A percentile compares a stretch with the other conserved stretches of the same genome.
Evolutionary conservation across 805 yeast genomes (phyloP).

Genomic region (Blastobotrys parvus): DNA sequence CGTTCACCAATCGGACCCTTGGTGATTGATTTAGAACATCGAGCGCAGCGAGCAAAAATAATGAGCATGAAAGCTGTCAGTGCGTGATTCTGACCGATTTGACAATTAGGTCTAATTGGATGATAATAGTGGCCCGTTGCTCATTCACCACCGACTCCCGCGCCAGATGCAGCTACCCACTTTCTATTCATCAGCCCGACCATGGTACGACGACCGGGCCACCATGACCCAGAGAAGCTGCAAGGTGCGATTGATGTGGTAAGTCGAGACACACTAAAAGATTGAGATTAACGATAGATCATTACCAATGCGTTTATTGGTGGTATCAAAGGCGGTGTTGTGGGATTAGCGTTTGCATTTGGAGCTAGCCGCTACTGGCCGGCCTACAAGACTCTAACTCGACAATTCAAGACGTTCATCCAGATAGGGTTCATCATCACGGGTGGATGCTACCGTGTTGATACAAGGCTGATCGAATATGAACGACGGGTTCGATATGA

Average conservation of each 20-base stretch:
- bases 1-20: too few species aligned
- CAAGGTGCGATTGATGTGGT: constrained; percentile 20
- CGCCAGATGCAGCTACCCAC: constrained; percentile 5
- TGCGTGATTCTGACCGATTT: too few species aligned
- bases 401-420: constrained; percentile 17
- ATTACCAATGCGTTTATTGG: constrained; percentile 13
- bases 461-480: constrained; percentile 13
- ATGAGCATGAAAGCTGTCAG: too few species aligned
- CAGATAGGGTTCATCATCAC: constrained; percentile 14
- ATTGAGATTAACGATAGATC: constrained; percentile 7
- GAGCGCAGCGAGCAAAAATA: too few species aligned
- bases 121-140: too few species aligned
- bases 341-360: constrained; percentile 13
- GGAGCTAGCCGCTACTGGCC: constrained; percentile 16
- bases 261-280: constrained; percentile 2
- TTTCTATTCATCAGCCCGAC: neutral
- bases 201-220: constrained; percentile 16
- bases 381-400: constrained; percentile 13
- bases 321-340: constrained; percentile 15
- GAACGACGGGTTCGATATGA: constrained; percentile 13
- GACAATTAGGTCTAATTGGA: too few species aligned
- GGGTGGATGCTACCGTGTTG: constrained; percentile 13
- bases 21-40: too few species aligned
- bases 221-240: constrained; percentile 18
- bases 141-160: neutral